Evolutionary conservation across 371 early-diverging fungal genomes (phyloP), one percentile per base, ranked within the genome.

Genomic region (Blastocladiella emersonii): DNA sequence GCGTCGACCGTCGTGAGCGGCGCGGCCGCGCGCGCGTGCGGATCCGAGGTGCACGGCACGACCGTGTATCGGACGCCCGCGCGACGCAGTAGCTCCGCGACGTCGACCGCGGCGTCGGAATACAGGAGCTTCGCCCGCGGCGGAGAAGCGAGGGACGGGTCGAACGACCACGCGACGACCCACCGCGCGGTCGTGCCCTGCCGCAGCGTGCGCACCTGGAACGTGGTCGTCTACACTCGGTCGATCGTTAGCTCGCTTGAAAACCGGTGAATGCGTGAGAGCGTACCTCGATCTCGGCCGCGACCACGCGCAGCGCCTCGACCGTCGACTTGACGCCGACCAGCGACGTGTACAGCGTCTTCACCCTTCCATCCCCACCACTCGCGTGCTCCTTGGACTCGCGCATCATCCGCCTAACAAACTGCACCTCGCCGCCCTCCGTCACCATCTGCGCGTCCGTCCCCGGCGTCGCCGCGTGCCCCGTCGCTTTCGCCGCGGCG

Each of bases 391-490:
- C 5, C 12, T 23, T 41, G 56, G 79, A 78, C 60, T 80, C 81
- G 30, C 67, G 62, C 17, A 78, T 57, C 45, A 81, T 56, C n/a
- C 63, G 44, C 3, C 25, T 10, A 0, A 81, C 43, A 62, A 82
- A 82, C 37, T 13, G 63, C 3, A 70, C 60, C 57, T 83, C 83
- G 13, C 83, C 83, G 12, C 83, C 83, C 17, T 51, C 64, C 0
- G 76, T 75, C 34, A 76, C 67, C 71, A 79, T 70, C 65, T 83
- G 80, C 23, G 67, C 64, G 17, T 57, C 44, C 6, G 73, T 61
- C 10, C 77, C 80, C 0, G 65, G 70, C 51, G 75, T 77, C 25
- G n/a, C 25, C 8, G 48, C 23, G 19, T 63, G 27, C 5, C 60
- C 49, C 21, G 6, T n/a, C 10, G 8, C 23, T 6, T 48, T 48